These are phyloP conservation scores for Septoria linicola DNA, from an alignment of 2,329 filamentous ascomycete genomes.

Conservation along the genomic window DNA sequence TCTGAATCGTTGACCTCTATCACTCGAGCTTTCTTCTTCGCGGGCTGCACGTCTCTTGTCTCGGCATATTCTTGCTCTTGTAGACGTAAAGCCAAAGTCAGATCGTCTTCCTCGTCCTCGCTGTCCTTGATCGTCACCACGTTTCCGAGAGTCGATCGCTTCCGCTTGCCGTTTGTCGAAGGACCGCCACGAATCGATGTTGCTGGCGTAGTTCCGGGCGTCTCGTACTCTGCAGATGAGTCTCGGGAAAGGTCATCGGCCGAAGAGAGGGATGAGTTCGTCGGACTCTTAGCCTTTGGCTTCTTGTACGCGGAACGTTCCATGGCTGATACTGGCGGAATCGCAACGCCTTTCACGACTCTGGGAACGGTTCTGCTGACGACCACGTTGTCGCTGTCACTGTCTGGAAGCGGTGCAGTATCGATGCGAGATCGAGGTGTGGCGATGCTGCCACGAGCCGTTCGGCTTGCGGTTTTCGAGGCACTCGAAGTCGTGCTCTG, in stretches of 20 bases:
- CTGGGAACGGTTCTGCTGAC: constrained; percentile 5
- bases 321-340: constrained; percentile 24
- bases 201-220: constrained; percentile 62
- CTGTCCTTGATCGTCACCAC: constrained; percentile 31
- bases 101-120: constrained; percentile 32
- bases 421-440: neutral
- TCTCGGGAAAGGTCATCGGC: constrained; percentile 37
- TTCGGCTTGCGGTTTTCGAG: neutral
- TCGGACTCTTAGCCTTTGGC: constrained; percentile 24
- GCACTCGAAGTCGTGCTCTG: neutral
- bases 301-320: constrained; percentile 23
- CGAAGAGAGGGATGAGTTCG: constrained; percentile 27
- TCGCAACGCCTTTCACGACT: constrained; percentile 21
- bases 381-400: constrained; percentile 2
- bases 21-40: constrained; percentile 34
- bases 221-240: constrained; percentile 56
- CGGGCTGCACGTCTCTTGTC: constrained; percentile 18
- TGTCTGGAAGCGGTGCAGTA: neutral
- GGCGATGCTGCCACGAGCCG: constrained; percentile 1
- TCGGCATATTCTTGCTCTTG: constrained; percentile 40
- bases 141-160: constrained; percentile 33
- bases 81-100: constrained; percentile 34
- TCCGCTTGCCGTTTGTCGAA: constrained; percentile 31
- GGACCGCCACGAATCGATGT: constrained; percentile 40
- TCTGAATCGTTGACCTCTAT: constrained; percentile 32